Percentiles rank a stretch among this genome's conserved stretches.
These are phyloP conservation scores for Penicillium sp. DNA, from an alignment of 2,329 filamentous ascomycete species.

Conservation along the genomic window DNA sequence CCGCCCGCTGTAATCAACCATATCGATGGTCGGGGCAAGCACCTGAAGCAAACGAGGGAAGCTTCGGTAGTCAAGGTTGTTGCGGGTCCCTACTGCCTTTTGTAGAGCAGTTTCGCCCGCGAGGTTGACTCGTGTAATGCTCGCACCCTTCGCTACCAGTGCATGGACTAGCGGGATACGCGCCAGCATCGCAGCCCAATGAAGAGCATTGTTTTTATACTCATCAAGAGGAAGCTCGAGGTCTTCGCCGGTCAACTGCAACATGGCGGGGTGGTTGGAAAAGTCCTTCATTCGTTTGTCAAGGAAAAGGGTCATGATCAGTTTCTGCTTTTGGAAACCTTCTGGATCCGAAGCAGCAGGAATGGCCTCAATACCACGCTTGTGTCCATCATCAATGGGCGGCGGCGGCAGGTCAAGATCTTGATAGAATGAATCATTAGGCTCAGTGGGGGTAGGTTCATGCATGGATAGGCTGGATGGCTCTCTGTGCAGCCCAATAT, in stretches of 20 bases:
- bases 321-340: slow-evolving; percentile 75
- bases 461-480: slow-evolving; percentile 39
- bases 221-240: slow-evolving; percentile 91
- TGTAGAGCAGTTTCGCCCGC: slow-evolving; percentile 91
- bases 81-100: slow-evolving; percentile 88
- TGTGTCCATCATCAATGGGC: slow-evolving; percentile 31
- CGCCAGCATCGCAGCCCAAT: slow-evolving; percentile 94
- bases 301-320: slow-evolving; percentile 81
- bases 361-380: slow-evolving; percentile 43
- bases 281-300: slow-evolving; percentile 71
- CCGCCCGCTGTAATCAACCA: slow-evolving; percentile 82
- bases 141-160: slow-evolving; percentile 81
- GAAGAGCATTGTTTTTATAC: slow-evolving; percentile 81
- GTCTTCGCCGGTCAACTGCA: slow-evolving; percentile 73
- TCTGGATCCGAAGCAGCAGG: slow-evolving; percentile 61
- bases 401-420: slow-evolving; percentile 37
- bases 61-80: slow-evolving; percentile 86
- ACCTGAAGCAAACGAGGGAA: slow-evolving; percentile 91
- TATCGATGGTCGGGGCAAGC: slow-evolving; percentile 84
- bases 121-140: slow-evolving; percentile 82
- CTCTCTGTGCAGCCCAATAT: slow-evolving; percentile 38
- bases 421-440: slow-evolving; percentile 51
- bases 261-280: slow-evolving; percentile 73
- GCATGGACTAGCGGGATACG: slow-evolving; percentile 79
- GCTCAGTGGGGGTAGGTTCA: slow-evolving; percentile 48